Base-by-base conservation (phyloP, 352 stramenopile genomes). In the Pythium myriotylum region DNA sequence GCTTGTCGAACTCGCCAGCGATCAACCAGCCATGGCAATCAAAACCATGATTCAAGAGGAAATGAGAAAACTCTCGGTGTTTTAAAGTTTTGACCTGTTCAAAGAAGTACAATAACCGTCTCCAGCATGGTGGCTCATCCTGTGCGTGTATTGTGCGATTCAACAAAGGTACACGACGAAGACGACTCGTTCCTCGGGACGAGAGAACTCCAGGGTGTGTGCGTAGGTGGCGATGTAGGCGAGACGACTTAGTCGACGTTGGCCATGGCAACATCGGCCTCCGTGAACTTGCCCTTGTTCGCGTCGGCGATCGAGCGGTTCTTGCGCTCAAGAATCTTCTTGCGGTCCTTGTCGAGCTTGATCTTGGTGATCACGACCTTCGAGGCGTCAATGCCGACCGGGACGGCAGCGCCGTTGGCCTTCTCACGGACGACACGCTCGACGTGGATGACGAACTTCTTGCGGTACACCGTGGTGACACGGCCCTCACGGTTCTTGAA, bases 371-470 rank as follows among this genome's bases (percentile, higher is more conserved):
- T 99, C 52, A 98, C 86, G 53, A 99, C 87, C 81, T 99, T 99
- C 49, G 96, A 99, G 40, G 97, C 91, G 74, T 99, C 93, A 70
- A 99, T 97, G 75, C 97, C 97, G 59, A 99, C 95, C 41, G 95
- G 92, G 62, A 99, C 95, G 47, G 88, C 89, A 52, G 94, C 84
- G 67, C 96, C 97, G 82, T 99, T 99, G 54, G 93, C 94, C 93
- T 99, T 99, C 72, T 99, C 96, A 57, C 96, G 88, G 46, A 98
- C 98, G 64, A 99, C 94, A 71, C 97, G 94, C 77, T 99, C 97
- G 62, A 99, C 92, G 85, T 99, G 97, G 71, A 99, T 98, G 54
- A 99, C 96, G 79, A 98, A 99, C 89, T 99, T 99, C 84, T 99
- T 99, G 74, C 98, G 94, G 89, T 99, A 99, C 57, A 96, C 92